Conservation (phyloP, 495 filamentous ascomycete species). For the Aspergillus homomorphus region DNA sequence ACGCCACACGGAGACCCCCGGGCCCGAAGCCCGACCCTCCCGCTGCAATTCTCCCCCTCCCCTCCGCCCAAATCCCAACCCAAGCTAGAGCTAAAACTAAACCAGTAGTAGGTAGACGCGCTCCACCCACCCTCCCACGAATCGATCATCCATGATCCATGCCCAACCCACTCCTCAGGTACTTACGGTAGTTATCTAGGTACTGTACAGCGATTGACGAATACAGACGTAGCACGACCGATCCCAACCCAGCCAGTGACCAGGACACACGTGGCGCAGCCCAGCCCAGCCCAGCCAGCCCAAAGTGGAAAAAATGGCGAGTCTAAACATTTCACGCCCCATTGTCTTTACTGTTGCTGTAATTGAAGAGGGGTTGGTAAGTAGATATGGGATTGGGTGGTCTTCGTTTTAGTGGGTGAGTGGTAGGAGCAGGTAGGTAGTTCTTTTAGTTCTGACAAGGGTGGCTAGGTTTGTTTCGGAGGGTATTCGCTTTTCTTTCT, state of each 20-base stretch:
- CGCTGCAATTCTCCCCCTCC: background rate
- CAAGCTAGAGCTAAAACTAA: background rate
- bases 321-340: background rate
- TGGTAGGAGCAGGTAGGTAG: too few species aligned
- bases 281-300: too few species aligned
- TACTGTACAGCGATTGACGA: background rate
- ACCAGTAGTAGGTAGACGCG: too few species aligned
- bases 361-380: too few species aligned
- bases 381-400: too few species aligned
- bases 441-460: too few species aligned
- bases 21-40: background rate
- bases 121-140: background rate
- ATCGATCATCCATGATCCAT: background rate
- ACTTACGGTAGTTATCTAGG: too few species aligned
- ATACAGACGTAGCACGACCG: background rate
- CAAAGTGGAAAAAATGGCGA: too few species aligned
- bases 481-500: too few species aligned
- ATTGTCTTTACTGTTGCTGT: too few species aligned
- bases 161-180: background rate
- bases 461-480: too few species aligned
- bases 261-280: background rate
- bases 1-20: background rate
- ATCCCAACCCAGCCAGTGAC: background rate
- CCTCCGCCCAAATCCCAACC: background rate
- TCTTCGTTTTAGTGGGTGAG: too few species aligned